Evolutionary conservation across 2,329 filamentous ascomycete species (phyloP).

Genomic region (Orbilia ellipsospora): DNA sequence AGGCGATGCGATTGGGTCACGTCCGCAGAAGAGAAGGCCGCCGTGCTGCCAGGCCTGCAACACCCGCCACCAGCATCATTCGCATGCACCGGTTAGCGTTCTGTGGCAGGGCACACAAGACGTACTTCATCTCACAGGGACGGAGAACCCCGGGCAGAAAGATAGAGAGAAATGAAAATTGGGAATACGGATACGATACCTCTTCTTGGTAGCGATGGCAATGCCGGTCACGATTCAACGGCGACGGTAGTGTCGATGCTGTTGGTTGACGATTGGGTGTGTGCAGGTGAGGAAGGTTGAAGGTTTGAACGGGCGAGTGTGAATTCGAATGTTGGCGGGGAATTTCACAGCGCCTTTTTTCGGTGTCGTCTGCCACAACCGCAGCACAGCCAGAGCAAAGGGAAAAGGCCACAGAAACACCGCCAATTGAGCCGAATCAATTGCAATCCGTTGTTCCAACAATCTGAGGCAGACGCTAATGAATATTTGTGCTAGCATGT

Average conservation of each 20-base stretch:
- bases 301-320: background rate
- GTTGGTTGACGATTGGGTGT: constrained; percentile 20
- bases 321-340: constrained; percentile 11
- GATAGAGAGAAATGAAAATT: background rate
- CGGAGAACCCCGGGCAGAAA: background rate
- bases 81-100: constrained; percentile 47
- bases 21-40: constrained; percentile 11
- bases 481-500: background rate
- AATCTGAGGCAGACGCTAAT: background rate
- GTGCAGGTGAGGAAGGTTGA: background rate
- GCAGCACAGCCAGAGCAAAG: background rate
- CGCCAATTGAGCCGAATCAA: no score
- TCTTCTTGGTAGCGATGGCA: constrained; percentile 31
- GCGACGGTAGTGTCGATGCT: constrained; percentile 19
- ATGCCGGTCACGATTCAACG: background rate
- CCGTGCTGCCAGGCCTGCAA: constrained; percentile 37
- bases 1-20: constrained; percentile 16
- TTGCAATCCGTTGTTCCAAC: no score
- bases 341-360: background rate
- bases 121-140: no score
- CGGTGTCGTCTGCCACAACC: background rate
- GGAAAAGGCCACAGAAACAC: no score
- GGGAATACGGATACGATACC: constrained; percentile 28
- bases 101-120: constrained; percentile 1
- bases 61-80: constrained; percentile 43